A percentile compares a stretch with the other conserved stretches of the same genome.
These are phyloP conservation scores for Cokeromyces recurvatus DNA, from an alignment of 371 early-diverging fungal species.

Conservation along the genomic window DNA sequence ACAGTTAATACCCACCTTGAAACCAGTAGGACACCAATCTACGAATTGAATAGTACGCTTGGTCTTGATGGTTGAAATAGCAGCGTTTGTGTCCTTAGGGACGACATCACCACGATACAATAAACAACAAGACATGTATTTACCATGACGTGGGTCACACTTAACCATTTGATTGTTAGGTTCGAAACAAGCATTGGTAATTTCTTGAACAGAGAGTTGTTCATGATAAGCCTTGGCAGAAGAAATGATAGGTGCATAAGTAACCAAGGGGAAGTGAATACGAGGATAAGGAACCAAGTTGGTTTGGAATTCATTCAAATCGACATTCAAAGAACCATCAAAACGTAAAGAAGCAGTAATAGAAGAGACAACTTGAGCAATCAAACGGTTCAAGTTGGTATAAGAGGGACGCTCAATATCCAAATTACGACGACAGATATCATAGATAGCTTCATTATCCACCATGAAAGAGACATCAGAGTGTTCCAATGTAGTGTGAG, in stretches of 20 bases:
- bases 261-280: constrained; percentile 96
- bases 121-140: constrained; percentile 94
- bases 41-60: constrained; percentile 93
- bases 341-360: constrained; percentile 99
- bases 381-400: constrained; percentile 97
- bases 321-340: constrained; percentile 95
- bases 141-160: constrained; percentile 90
- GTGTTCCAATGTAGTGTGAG: constrained; percentile 97
- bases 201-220: constrained; percentile 81
- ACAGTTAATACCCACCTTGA: constrained; percentile 97
- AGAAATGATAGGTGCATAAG: constrained; percentile 91
- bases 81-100: constrained; percentile 80
- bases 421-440: constrained; percentile 98
- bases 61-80: constrained; percentile 83
- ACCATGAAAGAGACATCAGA: constrained; percentile 94
- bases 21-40: constrained; percentile 98
- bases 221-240: constrained; percentile 89
- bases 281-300: constrained; percentile 98
- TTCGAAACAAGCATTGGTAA: constrained; percentile 90
- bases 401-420: constrained; percentile 98
- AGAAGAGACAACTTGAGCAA: constrained; percentile 99
- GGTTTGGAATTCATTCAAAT: constrained; percentile 96
- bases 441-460: constrained; percentile 96
- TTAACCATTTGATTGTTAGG: constrained; percentile 95
- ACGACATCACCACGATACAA: constrained; percentile 92